Base-by-base conservation (phyloP, 352 stramenopile genomes). In the Globisporangium polare region DNA sequence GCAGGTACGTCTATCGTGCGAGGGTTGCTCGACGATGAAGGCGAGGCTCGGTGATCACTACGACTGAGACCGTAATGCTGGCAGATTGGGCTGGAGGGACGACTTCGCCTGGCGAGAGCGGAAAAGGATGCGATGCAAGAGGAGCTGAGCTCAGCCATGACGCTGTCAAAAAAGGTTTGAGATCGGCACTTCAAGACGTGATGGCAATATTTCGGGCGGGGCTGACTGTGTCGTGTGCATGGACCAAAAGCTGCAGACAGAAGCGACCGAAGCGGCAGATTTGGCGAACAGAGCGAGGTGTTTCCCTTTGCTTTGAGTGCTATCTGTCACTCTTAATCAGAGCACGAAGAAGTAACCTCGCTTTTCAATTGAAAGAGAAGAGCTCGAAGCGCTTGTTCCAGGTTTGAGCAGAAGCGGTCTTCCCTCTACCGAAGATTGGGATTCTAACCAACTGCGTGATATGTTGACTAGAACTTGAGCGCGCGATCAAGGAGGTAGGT, bases 241-340 rank as follows among this genome's bases (percentile, higher is more conserved):
- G 42, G 13, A 35, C n/a, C 17, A 27, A 22, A 20, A 66, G 60
- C 17, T 66, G 53, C 20, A 66, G 31, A 24, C 22, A 49, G 45
- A 67, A 45, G 24, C 29, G n/a, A 54, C 35, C 26, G 60, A 52
- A 42, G 47, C 50, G 4, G 9, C 53, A 37, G 29, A 20, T 8
- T 9, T 18, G 5, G 31, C 51, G 47, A 37, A 41, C 15, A 42
- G 22, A 64, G 42, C 33, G 13, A 52, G 35, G 58, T 64, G 20
- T 10, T 31, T 46, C 10, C 20, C 33, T 18, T 53, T 39, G 26
- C 33, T 18, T 39, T 53, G 15, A 3, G 24, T 31, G 3, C 20
- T 27, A 17, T 26, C 52, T 29, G 10, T 37, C 31, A 53, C 47
- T n/a, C 26, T 10, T 24, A 15, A 26, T 7, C 15, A 46, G 8